phyloP scores from a whole-genome alignment of 2,329 filamentous ascomycete genomes.

The Teratosphaeria viscida region DNA sequence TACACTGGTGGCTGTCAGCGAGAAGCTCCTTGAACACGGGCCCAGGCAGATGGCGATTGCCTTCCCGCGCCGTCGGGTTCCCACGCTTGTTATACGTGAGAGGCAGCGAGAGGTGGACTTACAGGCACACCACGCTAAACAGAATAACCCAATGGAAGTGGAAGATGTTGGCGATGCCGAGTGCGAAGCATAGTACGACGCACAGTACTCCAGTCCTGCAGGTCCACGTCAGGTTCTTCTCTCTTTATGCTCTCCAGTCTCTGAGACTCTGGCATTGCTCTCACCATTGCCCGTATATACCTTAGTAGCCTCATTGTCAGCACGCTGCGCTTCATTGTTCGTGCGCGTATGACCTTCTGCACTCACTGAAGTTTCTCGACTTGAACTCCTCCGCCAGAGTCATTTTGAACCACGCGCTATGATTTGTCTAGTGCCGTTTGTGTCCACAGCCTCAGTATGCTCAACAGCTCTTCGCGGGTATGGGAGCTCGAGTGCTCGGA shows the following conservation, averaged over 20 bases:
- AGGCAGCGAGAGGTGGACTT: constrained; percentile 12
- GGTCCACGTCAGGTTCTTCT: constrained; percentile 1
- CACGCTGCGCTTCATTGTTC: neutral
- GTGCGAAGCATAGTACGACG: constrained; percentile 55
- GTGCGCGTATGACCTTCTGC: neutral
- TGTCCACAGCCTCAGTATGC: neutral
- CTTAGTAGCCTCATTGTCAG: constrained; percentile 27
- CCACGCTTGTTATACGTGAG: neutral
- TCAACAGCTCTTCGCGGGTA: neutral
- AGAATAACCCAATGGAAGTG: constrained; percentile 49
- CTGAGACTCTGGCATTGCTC: constrained; percentile 10
- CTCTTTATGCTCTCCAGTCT: neutral
- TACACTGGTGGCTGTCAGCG: constrained; percentile 24
- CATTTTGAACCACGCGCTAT: constrained; percentile 29
- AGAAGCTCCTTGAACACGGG: neutral
- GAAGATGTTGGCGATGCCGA: constrained; percentile 61
- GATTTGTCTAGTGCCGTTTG: too few species aligned
- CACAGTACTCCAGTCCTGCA: constrained; percentile 47
- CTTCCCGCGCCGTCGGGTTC: neutral
- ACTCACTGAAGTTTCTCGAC: constrained; percentile 57
- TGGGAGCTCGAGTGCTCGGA: neutral
- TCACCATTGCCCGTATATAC: constrained; percentile 61
- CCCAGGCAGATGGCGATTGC: neutral
- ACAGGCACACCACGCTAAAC: constrained; percentile 47
- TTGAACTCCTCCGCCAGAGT: constrained; percentile 52